phyloP scores from a whole-genome alignment of 768 basidiomycete species.

The Rhodosporidiobolus sp. region DNA sequence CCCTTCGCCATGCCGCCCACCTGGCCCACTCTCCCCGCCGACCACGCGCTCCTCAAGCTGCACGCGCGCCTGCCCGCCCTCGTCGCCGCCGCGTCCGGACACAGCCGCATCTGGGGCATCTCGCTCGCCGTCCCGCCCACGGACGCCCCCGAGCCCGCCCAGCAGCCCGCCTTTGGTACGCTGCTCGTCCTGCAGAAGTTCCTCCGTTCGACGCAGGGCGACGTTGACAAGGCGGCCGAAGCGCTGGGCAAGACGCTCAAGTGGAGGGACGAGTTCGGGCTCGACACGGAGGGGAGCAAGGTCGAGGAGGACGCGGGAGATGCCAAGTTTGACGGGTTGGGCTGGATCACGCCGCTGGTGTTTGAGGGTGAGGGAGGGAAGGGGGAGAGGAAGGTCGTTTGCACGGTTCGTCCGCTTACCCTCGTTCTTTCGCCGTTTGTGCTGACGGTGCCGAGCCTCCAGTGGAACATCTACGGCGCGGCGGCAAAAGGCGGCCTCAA shows the following conservation, averaged over 20 bases:
- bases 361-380: not conserved
- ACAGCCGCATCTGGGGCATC: constrained; percentile 32
- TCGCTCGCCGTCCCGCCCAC: constrained; percentile 2
- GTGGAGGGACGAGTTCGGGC: constrained; percentile 38
- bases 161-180: constrained; percentile 10
- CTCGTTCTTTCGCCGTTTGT: not conserved
- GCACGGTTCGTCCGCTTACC: not conserved
- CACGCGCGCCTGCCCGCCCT: not conserved
- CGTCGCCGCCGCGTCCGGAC: constrained; percentile 8
- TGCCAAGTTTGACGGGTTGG: constrained; percentile 26
- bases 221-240: constrained; percentile 24
- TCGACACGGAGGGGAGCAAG: constrained; percentile 5
- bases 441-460: not conserved
- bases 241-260: constrained; percentile 23
- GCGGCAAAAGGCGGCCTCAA: constrained; percentile 27
- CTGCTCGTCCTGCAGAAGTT: constrained; percentile 36
- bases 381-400: not conserved
- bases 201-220: constrained; percentile 26
- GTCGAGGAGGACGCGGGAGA: not conserved
- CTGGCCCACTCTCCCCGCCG: constrained; percentile 21
- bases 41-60: constrained; percentile 18
- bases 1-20: not conserved
- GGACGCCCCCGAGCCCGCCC: not conserved
- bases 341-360: constrained; percentile 24
- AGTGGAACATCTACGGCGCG: constrained; percentile 40